A percentile compares a stretch with the other conserved stretches of the same genome.
These are phyloP conservation scores for Phlyctochytrium arcticum DNA, from an alignment of 192 early-diverging fungal species.

Conservation along the genomic window DNA sequence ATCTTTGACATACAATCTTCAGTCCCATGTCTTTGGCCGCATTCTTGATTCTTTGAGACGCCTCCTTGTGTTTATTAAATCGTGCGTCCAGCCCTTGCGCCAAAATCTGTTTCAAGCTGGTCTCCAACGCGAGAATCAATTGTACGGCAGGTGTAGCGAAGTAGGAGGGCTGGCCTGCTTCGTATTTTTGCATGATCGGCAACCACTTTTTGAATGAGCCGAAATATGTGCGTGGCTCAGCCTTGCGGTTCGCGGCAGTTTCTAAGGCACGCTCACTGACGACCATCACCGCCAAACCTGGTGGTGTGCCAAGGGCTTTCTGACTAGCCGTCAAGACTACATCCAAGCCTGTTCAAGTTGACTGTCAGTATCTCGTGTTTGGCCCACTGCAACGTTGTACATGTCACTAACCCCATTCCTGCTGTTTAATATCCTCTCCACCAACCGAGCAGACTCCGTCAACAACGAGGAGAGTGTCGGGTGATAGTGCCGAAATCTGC, in stretches of 20 bases:
- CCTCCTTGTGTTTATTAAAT: constrained; percentile 73
- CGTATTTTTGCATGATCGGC: constrained; percentile 96
- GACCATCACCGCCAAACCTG: constrained; percentile 86
- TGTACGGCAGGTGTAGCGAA: constrained; percentile 98
- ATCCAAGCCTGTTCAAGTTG: constrained; percentile 54
- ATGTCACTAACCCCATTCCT: constrained; percentile 64
- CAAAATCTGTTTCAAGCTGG: constrained; percentile 75
- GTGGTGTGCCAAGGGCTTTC: constrained; percentile 93
- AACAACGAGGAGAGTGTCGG: constrained; percentile 83
- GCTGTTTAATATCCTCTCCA: constrained; percentile 86
- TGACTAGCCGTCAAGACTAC: constrained; percentile 90
- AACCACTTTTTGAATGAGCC: constrained; percentile 91
- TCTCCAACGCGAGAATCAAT: constrained; percentile 82
- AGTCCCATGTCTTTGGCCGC: constrained; percentile 66
- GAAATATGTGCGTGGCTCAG: constrained; percentile 84
- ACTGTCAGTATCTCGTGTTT: neutral
- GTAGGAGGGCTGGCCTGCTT: constrained; percentile 85
- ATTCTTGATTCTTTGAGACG: constrained; percentile 68
- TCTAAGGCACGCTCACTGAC: constrained; percentile 71
- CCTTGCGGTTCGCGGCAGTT: constrained; percentile 66
- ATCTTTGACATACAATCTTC: constrained; percentile 68
- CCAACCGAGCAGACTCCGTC: constrained; percentile 97
- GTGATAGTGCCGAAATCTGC: constrained; percentile 69
- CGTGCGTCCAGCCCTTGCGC: constrained; percentile 66
- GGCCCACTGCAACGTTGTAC: neutral